phyloP scores from a whole-genome alignment of 192 early-diverging fungal genomes.

The Obelidium mucronatum region DNA sequence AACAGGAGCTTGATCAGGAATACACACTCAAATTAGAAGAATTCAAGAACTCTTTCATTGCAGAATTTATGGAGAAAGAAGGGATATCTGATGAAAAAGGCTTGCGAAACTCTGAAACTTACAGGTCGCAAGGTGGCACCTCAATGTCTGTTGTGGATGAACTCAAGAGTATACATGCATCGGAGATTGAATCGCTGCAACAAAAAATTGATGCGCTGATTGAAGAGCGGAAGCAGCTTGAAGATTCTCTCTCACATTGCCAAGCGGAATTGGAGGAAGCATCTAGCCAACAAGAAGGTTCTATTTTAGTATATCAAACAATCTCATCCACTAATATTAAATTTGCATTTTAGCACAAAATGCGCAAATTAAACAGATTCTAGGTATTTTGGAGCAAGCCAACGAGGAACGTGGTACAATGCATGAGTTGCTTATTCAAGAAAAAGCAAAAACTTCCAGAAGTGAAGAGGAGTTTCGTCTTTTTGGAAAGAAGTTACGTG shows the following conservation, averaged over 20 bases:
- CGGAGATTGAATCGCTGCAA: too few relatives aligned
- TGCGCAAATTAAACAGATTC: slow-evolving; percentile 27
- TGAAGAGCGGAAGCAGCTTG: background rate
- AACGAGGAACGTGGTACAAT: slow-evolving; percentile 20
- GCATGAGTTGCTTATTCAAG: slow-evolving; percentile 29
- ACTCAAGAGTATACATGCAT: background rate
- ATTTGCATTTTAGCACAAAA: slow-evolving; percentile 4
- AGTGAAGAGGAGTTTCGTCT: slow-evolving; percentile 47
- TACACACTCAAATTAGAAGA: background rate
- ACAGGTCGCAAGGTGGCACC: background rate
- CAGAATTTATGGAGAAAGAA: background rate
- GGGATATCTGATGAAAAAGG: background rate
- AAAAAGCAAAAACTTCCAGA: slow-evolving; percentile 37
- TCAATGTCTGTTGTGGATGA: background rate
- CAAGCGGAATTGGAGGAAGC: slow-evolving; percentile 25
- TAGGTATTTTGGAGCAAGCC: slow-evolving; percentile 16
- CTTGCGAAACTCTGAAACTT: background rate
- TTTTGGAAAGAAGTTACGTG: slow-evolving; percentile 39
- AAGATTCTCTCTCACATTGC: background rate
- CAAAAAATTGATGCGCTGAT: too few relatives aligned
- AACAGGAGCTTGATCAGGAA: background rate
- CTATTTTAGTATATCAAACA: background rate
- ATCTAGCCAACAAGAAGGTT: background rate
- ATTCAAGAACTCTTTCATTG: background rate
- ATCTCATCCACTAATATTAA: background rate